A percentile compares a stretch with the other conserved stretches of the same genome.
Evolutionary conservation across 2,329 filamentous ascomycete genomes (phyloP).

Genomic region (Thielaviopsis punctulata): DNA sequence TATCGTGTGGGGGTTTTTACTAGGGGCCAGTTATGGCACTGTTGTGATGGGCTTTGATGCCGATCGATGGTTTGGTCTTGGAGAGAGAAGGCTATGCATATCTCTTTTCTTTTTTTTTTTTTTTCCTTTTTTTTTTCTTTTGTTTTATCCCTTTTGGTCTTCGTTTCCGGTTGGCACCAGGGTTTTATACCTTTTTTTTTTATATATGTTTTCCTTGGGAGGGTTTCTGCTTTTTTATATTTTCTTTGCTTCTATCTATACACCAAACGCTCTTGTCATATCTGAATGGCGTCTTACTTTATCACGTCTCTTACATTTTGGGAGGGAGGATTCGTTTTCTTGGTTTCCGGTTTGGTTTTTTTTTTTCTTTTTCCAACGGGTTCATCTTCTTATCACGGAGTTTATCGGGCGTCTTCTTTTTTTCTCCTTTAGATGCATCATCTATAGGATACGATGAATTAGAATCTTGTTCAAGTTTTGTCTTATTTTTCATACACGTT

Average conservation of each 20-base stretch:
- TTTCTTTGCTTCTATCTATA: background rate
- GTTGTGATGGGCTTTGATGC: too few relatives aligned
- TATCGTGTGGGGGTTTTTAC: too few relatives aligned
- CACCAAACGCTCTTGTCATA: background rate
- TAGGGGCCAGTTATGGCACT: too few relatives aligned
- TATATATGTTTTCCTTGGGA: background rate
- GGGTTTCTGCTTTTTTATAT: background rate
- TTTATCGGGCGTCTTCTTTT: slow-evolving; percentile 8
- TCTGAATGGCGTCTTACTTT: background rate
- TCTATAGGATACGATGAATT: too few relatives aligned
- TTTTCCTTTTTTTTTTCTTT: background rate
- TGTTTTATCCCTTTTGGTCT: background rate
- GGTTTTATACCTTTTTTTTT: background rate
- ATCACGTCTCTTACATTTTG: background rate
- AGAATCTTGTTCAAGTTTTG: too few relatives aligned
- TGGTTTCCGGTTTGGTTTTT: background rate
- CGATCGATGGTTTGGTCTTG: too few relatives aligned
- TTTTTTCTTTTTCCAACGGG: background rate
- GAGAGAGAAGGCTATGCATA: too few relatives aligned
- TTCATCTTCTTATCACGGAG: background rate
- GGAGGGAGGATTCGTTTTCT: background rate
- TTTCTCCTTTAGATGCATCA: background rate
- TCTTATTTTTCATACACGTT: too few relatives aligned
- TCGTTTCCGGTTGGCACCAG: background rate
- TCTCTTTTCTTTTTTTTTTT: background rate